phyloP scores from a whole-genome alignment of 495 filamentous ascomycete genomes.

The Trichoderma orchidacearum region DNA sequence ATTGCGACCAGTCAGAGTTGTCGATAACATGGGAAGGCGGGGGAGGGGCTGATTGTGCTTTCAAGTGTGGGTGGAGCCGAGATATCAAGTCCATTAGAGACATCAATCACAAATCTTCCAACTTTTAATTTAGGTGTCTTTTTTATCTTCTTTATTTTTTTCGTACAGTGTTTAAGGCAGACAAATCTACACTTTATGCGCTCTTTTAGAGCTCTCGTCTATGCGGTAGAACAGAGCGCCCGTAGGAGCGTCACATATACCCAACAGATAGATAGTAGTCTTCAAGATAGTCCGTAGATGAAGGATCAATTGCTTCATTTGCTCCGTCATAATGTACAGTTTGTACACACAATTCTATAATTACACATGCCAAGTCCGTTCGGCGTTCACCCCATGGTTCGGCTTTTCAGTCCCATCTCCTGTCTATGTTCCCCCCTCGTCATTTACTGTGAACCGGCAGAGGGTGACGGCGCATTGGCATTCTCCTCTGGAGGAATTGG shows the following conservation, averaged over 20 bases:
- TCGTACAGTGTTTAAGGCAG: too few relatives aligned
- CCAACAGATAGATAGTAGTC: too few relatives aligned
- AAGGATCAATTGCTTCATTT: background rate
- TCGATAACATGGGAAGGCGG: background rate
- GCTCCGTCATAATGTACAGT: background rate
- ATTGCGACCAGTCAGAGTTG: background rate
- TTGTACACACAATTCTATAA: background rate
- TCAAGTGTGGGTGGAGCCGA: background rate
- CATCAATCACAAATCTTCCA: background rate
- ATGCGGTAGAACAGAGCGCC: too few relatives aligned
- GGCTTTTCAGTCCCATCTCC: background rate
- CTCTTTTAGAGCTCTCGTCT: too few relatives aligned
- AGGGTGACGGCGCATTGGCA: background rate
- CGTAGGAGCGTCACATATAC: too few relatives aligned
- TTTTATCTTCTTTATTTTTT: too few relatives aligned
- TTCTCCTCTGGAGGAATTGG: background rate
- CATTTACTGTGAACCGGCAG: background rate
- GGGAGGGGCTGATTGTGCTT: background rate
- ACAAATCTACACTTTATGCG: too few relatives aligned
- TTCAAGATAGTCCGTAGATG: too few relatives aligned
- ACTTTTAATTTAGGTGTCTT: too few relatives aligned
- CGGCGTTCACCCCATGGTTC: background rate
- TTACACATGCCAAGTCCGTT: background rate
- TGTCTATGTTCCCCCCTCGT: background rate
- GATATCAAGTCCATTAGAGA: background rate